Percentiles rank a stretch among this genome's conserved stretches.
phyloP scores from a whole-genome alignment of 176 grass and related monocot genomes.

The Hyparrhenia diplandra region DNA sequence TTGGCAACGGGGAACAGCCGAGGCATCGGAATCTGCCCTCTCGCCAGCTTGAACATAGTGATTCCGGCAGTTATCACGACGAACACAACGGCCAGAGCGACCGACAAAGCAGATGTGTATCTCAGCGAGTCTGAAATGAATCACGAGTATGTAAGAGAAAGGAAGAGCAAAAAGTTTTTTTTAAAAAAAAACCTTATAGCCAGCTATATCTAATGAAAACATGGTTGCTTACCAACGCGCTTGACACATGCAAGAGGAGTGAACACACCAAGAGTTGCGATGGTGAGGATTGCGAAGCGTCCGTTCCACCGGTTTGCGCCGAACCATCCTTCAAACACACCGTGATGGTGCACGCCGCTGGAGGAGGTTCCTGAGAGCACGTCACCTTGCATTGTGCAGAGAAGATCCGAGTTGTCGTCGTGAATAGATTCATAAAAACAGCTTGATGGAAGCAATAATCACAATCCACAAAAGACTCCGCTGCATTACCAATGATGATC shows the following conservation, averaged over 20 bases:
- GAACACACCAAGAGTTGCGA: conserved; percentile 58
- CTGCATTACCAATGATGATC: conserved; percentile 86
- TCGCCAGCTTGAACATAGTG: conserved; percentile 63
- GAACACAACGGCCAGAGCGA: conserved; percentile 77
- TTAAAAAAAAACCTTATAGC: too few relatives aligned
- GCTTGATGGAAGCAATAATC: neutral
- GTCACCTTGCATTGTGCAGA: conserved; percentile 43
- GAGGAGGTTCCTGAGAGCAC: conserved; percentile 87
- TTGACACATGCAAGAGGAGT: conserved; percentile 72
- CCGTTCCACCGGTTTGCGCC: conserved; percentile 78
- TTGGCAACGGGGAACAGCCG: conserved; percentile 60
- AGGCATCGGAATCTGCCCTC: conserved; percentile 65
- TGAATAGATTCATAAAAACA: neutral
- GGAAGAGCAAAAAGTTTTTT: conserved; percentile 9
- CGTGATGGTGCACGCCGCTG: conserved; percentile 62
- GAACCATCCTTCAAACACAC: conserved; percentile 94
- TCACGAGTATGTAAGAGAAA: neutral
- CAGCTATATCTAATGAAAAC: too few relatives aligned
- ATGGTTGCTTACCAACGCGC: conserved; percentile 76
- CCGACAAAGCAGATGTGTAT: conserved; percentile 83
- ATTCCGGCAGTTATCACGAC: conserved; percentile 89
- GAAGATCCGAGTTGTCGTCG: neutral
- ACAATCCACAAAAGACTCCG: neutral
- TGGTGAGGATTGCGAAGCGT: conserved; percentile 60
- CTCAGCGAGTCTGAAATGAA: conserved; percentile 69